A percentile compares a stretch with the other conserved stretches of the same genome.
These are phyloP conservation scores for Cryomyces minteri DNA, from an alignment of 495 filamentous ascomycete species.

Conservation along the genomic window DNA sequence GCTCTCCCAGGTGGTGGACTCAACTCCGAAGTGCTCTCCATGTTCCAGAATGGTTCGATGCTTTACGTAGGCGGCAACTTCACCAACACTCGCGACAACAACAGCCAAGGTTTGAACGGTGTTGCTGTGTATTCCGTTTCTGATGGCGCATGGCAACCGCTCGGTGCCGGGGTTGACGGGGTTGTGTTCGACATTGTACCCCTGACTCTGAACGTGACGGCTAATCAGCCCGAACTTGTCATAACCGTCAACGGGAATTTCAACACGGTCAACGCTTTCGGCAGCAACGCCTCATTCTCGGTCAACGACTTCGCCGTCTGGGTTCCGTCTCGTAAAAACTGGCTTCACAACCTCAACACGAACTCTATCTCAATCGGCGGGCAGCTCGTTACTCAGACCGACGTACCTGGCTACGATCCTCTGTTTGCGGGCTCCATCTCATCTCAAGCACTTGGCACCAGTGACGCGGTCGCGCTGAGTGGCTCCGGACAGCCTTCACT, in stretches of 20 bases:
- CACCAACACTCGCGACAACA: slow-evolving; percentile 47
- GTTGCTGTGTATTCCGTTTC: slow-evolving; percentile 57
- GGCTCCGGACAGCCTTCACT: slow-evolving; percentile 28
- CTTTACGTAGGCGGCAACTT: slow-evolving; percentile 83
- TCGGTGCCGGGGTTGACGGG: slow-evolving; percentile 80
- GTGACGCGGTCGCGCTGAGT: slow-evolving; percentile 46
- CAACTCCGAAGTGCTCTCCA: slow-evolving; percentile 57
- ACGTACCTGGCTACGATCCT: slow-evolving; percentile 37
- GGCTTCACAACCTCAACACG: slow-evolving; percentile 65
- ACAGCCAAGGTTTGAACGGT: slow-evolving; percentile 41
- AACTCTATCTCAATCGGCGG: slow-evolving; percentile 49
- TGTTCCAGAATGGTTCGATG: slow-evolving; percentile 40
- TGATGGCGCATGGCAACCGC: slow-evolving; percentile 50
- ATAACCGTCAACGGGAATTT: slow-evolving; percentile 74
- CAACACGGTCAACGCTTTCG: slow-evolving; percentile 46
- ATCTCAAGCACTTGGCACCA: slow-evolving; percentile 47
- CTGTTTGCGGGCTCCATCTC: slow-evolving; percentile 64
- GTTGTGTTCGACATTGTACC: slow-evolving; percentile 52
- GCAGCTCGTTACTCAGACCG: slow-evolving; percentile 45
- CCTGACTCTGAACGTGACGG: slow-evolving; percentile 63
- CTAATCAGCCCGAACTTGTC: slow-evolving; percentile 46
- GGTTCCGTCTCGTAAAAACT: slow-evolving; percentile 79
- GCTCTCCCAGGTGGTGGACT: slow-evolving; percentile 53
- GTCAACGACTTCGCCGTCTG: slow-evolving; percentile 73
- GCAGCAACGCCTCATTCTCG: slow-evolving; percentile 34